These are phyloP conservation scores for Ceraceosorus guamensis DNA, from an alignment of 1,284 basidiomycete genomes.

Conservation along the genomic window DNA sequence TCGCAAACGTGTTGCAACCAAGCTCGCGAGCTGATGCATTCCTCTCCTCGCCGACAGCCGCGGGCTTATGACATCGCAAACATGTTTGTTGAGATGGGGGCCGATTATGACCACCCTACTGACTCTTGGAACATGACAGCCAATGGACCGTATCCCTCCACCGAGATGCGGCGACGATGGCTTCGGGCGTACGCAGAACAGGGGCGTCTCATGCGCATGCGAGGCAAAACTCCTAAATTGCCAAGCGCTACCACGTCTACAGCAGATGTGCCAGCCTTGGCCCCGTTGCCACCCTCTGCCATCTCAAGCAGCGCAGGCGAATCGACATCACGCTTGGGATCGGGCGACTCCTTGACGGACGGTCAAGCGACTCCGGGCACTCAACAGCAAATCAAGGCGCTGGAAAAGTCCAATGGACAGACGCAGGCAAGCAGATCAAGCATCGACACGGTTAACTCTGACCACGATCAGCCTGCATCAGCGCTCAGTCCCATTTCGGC, in stretches of 20 bases:
- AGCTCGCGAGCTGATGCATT: too few relatives aligned
- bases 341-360: neutral
- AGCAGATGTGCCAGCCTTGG: neutral
- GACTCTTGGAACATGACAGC: constrained; percentile 33
- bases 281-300: neutral
- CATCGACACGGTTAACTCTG: neutral
- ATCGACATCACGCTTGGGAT: too few relatives aligned
- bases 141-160: constrained; percentile 36
- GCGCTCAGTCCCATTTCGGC: neutral
- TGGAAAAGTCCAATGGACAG: too few relatives aligned
- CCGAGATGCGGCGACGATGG: constrained; percentile 37
- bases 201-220: constrained; percentile 33
- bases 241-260: neutral
- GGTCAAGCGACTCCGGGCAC: too few relatives aligned
- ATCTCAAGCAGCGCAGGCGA: neutral
- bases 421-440: neutral
- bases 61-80: constrained; percentile 34
- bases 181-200: constrained; percentile 45
- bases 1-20: neutral
- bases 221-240: constrained; percentile 10
- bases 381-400: too few relatives aligned
- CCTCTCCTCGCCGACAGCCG: constrained; percentile 6
- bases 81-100: constrained; percentile 45
- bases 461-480: neutral
- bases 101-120: constrained; percentile 37